A percentile compares a stretch with the other conserved stretches of the same genome.
Evolutionary conservation across 352 stramenopile species (phyloP).

Genomic region (Phytophthora europaea): DNA sequence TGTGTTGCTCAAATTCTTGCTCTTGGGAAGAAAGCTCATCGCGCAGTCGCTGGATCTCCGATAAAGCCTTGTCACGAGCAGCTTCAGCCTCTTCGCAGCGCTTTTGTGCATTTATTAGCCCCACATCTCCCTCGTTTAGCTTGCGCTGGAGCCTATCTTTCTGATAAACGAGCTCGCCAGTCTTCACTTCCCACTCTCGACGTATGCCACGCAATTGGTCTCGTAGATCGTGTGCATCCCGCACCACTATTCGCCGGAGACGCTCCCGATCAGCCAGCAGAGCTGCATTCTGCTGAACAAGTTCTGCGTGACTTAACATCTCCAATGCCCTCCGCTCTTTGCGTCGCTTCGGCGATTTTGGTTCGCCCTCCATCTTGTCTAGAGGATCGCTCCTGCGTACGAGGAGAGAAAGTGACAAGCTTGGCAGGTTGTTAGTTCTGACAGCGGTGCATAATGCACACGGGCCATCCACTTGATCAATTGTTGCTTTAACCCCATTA

Average conservation of each 20-base stretch:
- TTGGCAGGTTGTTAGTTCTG: constrained; percentile 14
- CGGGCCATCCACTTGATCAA: background rate
- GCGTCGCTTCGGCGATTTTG: constrained; percentile 7
- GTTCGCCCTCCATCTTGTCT: constrained; percentile 6
- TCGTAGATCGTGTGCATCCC: constrained; percentile 57
- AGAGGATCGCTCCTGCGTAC: background rate
- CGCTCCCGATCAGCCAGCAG: constrained; percentile 56
- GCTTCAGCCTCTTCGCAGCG: constrained; percentile 43
- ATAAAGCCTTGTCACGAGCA: constrained; percentile 34
- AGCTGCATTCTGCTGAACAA: constrained; percentile 49
- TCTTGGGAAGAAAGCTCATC: constrained; percentile 49
- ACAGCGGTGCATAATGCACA: constrained; percentile 29
- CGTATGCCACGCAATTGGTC: constrained; percentile 48
- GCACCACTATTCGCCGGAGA: constrained; percentile 47
- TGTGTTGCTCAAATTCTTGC: constrained; percentile 34
- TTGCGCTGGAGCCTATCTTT: constrained; percentile 48
- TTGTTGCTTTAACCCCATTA: background rate
- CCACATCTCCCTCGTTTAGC: constrained; percentile 24
- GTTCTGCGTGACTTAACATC: constrained; percentile 51
- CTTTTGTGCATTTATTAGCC: constrained; percentile 22
- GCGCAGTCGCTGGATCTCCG: constrained; percentile 52
- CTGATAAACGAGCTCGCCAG: constrained; percentile 40
- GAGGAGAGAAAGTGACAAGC: constrained; percentile 11
- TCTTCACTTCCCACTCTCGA: constrained; percentile 60
- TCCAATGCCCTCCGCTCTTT: constrained; percentile 26